Evolutionary conservation across 2,329 filamentous ascomycete species (phyloP).

Genomic region (Helotiales sp.): DNA sequence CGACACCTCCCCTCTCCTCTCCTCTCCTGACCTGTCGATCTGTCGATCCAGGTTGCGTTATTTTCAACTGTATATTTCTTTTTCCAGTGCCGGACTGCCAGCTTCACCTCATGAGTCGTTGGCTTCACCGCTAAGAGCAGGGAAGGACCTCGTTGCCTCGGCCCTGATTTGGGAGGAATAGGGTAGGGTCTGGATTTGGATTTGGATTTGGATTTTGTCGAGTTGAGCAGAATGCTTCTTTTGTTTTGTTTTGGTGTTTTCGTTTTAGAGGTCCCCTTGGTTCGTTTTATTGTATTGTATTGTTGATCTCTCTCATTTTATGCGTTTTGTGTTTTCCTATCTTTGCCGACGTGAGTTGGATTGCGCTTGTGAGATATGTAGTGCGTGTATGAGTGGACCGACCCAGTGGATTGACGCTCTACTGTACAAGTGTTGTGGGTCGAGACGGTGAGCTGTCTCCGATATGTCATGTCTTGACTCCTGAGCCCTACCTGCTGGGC

Average conservation of each 20-base stretch:
- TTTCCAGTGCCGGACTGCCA: background rate
- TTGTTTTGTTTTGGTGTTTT: no score
- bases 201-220: background rate
- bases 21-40: background rate
- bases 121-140: slow-evolving; percentile 5
- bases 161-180: background rate
- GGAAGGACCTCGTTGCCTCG: background rate
- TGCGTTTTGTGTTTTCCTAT: no score
- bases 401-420: no score
- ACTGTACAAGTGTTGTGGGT: background rate
- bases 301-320: no score
- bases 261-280: no score
- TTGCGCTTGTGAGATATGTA: no score
- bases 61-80: background rate
- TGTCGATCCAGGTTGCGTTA: background rate
- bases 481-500: no score
- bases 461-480: background rate
- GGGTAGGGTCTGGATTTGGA: background rate
- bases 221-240: no score
- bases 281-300: no score
- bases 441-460: background rate
- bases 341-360: no score
- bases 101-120: background rate
- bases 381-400: no score
- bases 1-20: background rate